Percentiles rank a stretch among this genome's conserved stretches.
Evolutionary conservation across 2,329 filamentous ascomycete species (phyloP).

Genomic region (Pezizomycotina sp.): DNA sequence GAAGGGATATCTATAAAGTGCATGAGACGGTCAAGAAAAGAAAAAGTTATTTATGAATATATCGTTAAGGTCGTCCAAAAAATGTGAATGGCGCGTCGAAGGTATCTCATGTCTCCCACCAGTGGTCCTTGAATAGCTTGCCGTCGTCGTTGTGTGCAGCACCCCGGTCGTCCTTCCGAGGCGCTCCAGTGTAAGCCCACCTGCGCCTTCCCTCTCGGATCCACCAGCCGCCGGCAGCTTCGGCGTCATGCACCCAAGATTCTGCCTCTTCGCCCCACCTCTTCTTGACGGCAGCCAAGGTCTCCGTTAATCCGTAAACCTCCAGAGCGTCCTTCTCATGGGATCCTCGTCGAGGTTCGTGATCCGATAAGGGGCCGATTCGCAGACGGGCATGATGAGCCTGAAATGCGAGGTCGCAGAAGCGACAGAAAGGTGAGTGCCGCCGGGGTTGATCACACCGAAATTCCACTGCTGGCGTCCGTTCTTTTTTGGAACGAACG

Average conservation of each 20-base stretch:
- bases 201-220: constrained; percentile 26
- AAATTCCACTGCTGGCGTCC: constrained; percentile 27
- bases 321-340: constrained; percentile 27
- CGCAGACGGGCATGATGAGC: constrained; percentile 24
- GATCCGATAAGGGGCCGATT: constrained; percentile 26
- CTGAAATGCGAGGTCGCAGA: constrained; percentile 22
- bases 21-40: too few relatives aligned
- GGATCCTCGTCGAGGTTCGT: constrained; percentile 28
- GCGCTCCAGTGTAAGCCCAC: constrained; percentile 23
- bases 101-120: constrained; percentile 24
- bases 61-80: too few relatives aligned
- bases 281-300: constrained; percentile 24
- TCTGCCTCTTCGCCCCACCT: constrained; percentile 28
- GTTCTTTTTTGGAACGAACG: constrained; percentile 28
- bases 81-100: too few relatives aligned
- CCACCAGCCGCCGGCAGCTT: constrained; percentile 30
- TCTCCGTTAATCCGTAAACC: constrained; percentile 24
- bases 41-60: too few relatives aligned
- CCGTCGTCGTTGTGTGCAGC: constrained; percentile 22
- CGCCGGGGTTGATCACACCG: constrained; percentile 25
- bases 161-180: constrained; percentile 22
- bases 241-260: constrained; percentile 29
- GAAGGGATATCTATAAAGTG: too few relatives aligned
- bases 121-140: constrained; percentile 22
- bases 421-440: constrained; percentile 22